Base-by-base conservation (phyloP, 2,329 filamentous ascomycete species). In the Sarocladium oryzae region DNA sequence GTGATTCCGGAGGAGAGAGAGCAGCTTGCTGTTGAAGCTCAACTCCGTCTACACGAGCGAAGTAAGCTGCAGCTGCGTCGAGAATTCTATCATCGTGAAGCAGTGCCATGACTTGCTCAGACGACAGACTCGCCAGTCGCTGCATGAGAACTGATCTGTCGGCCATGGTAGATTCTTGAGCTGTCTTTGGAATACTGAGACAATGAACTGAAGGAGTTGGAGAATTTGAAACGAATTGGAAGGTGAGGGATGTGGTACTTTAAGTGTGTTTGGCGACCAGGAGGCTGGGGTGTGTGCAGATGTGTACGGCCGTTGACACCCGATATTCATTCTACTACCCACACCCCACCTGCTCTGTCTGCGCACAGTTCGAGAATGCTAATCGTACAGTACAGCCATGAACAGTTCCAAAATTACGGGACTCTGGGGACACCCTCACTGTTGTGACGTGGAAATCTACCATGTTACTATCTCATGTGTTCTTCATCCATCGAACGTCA, bases 31-130 rank as follows among this genome's bases (percentile, higher is more conserved):
- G 7, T 37, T n/a, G 33, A 30, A 10, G 4, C 21, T 21, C 3
- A 20, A 20, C 18, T 48, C 18, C 8, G 21, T 51, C 23, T 8
- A 16, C 10, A 36, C 16, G 23, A 8, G 18, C 26, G 30, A 51
- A 51, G 40, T 51, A 51, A 20, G 16, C 37, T 20, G 38, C 26
- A 21, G 50, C 50, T 7, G 43, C 37, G 16, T 49, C 40, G 21
- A 30, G 21, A 30, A 48, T 35, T 13, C 30, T 26, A 10, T 52
- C 41, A 33, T 52, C 50, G n/a, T 48, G n/a, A 21, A 52, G 18
- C 3, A 52, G 24, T 13, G 23, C 40, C 6, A 37, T 10, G 5
- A 52, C 20, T 9, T 48, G 28, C 20, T 24, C 32, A n/a, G 40
- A 20, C 26, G 50, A 40, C 16, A 46, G 35, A 32, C 13, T 20